Percentiles rank a stretch among this genome's conserved stretches.
Evolutionary conservation across 2,329 filamentous ascomycete species (phyloP).

Genomic region (Colletotrichum tabaci): DNA sequence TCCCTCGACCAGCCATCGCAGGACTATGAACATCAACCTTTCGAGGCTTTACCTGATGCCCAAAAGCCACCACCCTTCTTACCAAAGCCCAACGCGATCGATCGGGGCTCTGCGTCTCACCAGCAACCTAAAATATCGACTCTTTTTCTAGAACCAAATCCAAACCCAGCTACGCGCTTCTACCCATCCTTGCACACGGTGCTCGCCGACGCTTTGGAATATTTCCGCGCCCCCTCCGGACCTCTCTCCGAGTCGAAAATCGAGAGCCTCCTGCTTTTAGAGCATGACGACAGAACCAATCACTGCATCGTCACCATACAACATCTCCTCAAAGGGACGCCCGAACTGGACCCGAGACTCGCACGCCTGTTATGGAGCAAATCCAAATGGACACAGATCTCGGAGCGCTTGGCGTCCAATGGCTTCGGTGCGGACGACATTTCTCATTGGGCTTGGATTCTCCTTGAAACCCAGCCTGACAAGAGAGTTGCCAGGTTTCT

Average conservation of each 20-base stretch:
- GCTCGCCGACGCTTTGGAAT: slow-evolving; percentile 16
- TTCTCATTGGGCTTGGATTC: slow-evolving; percentile 29
- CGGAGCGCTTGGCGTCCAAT: slow-evolving; percentile 1
- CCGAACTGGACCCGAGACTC: slow-evolving; percentile 20
- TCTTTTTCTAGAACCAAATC: neutral
- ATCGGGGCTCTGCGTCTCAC: neutral
- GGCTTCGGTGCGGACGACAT: slow-evolving; percentile 15
- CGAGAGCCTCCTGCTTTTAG: slow-evolving; percentile 5
- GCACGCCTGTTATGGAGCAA: slow-evolving; percentile 5
- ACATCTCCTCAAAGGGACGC: slow-evolving; percentile 16
- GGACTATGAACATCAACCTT: slow-evolving; percentile 12
- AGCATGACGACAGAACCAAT: neutral
- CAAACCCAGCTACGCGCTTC: neutral
- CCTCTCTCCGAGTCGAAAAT: neutral
- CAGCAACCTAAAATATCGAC: neutral
- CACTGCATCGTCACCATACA: slow-evolving; percentile 34
- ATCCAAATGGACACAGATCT: neutral
- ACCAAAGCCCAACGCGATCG: neutral
- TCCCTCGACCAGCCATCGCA: slow-evolving; percentile 6
- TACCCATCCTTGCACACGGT: neutral
- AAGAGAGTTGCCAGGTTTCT: slow-evolving; percentile 30
- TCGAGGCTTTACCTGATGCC: slow-evolving; percentile 4
- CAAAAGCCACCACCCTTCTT: neutral
- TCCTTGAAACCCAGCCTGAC: slow-evolving; percentile 24
- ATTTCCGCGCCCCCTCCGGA: slow-evolving; percentile 13